Evolutionary conservation across 1,139 yeast genomes (phyloP).

Genomic region (Saccharomyces pastorianus): DNA sequence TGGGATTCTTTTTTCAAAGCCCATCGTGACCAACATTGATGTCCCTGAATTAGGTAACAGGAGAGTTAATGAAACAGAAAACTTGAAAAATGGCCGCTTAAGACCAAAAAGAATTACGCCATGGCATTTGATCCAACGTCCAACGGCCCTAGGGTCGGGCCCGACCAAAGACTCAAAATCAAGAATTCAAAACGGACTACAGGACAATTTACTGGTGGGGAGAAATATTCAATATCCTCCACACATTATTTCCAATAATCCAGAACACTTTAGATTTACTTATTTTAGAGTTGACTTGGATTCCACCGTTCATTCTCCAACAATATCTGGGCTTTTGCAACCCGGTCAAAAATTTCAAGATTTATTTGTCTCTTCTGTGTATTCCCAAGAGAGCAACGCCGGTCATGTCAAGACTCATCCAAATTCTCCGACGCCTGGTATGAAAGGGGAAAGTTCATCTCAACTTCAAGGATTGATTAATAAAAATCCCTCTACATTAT

Average conservation of each 20-base stretch:
- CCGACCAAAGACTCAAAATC: slow-evolving; percentile 9
- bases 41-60: slow-evolving; percentile 37
- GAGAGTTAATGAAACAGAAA: slow-evolving; percentile 59
- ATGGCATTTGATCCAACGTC: slow-evolving; percentile 47
- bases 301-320: slow-evolving; percentile 86
- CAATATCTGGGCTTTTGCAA: slow-evolving; percentile 70
- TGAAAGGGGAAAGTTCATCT: background rate
- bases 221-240: slow-evolving; percentile 35
- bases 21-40: slow-evolving; percentile 37
- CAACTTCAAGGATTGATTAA: background rate
- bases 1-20: slow-evolving; percentile 35
- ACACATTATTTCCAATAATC: slow-evolving; percentile 35
- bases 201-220: slow-evolving; percentile 28
- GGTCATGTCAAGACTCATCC: slow-evolving; percentile 12
- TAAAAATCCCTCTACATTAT: slow-evolving; percentile 5
- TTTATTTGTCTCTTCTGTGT: slow-evolving; percentile 38
- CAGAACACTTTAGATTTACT: slow-evolving; percentile 63
- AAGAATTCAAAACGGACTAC: slow-evolving; percentile 10
- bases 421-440: background rate
- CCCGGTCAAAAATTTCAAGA: slow-evolving; percentile 46
- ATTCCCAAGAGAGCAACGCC: slow-evolving; percentile 18
- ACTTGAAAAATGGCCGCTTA: slow-evolving; percentile 48
- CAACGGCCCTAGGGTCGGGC: slow-evolving; percentile 8
- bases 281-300: slow-evolving; percentile 87
- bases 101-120: slow-evolving; percentile 74